phyloP scores from a whole-genome alignment of 1,139 yeast genomes.

The Taiozyma sp. region DNA sequence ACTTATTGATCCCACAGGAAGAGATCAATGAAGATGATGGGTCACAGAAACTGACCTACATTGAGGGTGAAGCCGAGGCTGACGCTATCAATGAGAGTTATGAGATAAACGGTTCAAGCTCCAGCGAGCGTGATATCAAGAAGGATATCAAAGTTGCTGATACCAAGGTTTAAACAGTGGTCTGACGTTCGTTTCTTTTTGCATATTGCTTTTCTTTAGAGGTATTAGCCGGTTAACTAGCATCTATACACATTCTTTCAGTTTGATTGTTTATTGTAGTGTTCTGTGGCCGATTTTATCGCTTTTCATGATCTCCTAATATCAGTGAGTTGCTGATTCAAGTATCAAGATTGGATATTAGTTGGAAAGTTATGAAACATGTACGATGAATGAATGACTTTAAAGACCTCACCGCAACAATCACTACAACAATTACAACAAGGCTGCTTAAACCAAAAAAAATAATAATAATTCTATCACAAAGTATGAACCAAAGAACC shows the following conservation, averaged over 20 bases:
- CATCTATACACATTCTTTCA: no score
- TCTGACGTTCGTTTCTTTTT: not conserved
- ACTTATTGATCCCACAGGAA: slow-evolving; percentile 66
- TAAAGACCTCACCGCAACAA: no score
- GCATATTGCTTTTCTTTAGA: not conserved
- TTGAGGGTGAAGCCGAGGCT: not conserved
- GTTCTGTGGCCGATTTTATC: no score
- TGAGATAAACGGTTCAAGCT: not conserved
- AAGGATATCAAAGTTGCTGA: not conserved
- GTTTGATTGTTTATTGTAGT: no score
- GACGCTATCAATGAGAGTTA: not conserved
- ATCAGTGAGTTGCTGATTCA: no score
- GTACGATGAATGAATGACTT: no score
- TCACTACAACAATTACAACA: no score
- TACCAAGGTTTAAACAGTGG: not conserved
- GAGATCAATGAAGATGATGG: slow-evolving; percentile 45
- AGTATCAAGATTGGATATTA: no score
- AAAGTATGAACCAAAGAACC: not conserved
- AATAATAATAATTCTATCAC: not conserved
- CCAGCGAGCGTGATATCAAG: not conserved
- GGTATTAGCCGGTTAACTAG: no score
- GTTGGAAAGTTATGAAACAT: no score
- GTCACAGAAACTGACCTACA: not conserved
- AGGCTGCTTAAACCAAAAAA: no score
- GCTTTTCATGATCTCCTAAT: no score